phyloP scores from a whole-genome alignment of 345 rosid genomes.

The Xanthoceras sorbifolium region DNA sequence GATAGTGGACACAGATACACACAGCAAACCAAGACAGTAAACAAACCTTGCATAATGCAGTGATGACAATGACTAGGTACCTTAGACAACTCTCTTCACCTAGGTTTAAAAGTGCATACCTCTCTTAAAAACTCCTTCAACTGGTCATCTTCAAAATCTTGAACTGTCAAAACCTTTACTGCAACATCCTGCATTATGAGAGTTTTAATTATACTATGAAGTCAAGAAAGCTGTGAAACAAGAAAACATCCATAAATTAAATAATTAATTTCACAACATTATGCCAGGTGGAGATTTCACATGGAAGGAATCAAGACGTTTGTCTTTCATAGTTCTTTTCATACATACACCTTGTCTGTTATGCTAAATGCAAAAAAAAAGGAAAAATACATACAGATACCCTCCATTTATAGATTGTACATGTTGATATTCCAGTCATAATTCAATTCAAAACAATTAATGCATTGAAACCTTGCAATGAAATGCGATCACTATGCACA shows the following conservation, averaged over 20 bases:
- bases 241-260: neutral
- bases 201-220: constrained; percentile 3
- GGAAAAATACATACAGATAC: neutral
- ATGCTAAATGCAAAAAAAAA: neutral
- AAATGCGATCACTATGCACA: neutral
- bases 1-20: neutral
- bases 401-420: neutral
- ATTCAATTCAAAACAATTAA: neutral
- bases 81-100: neutral
- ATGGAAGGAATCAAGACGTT: neutral
- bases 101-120: constrained; percentile 37
- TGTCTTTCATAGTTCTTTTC: neutral
- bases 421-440: neutral
- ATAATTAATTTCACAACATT: neutral
- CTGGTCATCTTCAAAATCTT: constrained; percentile 88
- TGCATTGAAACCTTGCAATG: neutral
- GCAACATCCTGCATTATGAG: constrained; percentile 78
- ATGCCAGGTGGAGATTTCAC: neutral
- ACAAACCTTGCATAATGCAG: neutral
- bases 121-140: constrained; percentile 90
- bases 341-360: neutral
- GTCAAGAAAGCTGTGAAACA: neutral
- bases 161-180: constrained; percentile 81
- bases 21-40: neutral
- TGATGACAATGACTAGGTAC: neutral